These are phyloP conservation scores for Fomitopsis schrenkii DNA, from an alignment of 1,284 basidiomycete genomes.

Conservation along the genomic window DNA sequence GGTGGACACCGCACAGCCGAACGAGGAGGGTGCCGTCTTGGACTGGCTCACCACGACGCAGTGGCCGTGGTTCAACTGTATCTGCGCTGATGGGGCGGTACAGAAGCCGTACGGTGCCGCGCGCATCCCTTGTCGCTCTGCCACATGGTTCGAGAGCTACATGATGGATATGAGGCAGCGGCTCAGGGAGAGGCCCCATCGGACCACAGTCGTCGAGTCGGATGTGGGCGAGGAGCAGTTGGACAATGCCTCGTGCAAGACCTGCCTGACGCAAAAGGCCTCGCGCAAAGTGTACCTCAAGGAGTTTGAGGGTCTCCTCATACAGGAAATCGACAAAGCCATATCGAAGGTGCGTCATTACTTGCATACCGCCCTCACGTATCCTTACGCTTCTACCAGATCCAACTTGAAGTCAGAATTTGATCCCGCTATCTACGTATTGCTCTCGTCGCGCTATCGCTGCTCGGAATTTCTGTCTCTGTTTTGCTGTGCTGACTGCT, in stretches of 20 bases:
- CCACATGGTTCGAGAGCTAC: background rate
- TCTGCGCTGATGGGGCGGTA: background rate
- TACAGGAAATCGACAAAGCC: background rate
- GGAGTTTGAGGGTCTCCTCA: background rate
- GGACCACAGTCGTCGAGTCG: background rate
- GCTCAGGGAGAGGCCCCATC: background rate
- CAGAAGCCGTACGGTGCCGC: background rate
- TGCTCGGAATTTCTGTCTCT: background rate
- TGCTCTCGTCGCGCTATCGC: background rate
- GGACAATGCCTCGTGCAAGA: background rate
- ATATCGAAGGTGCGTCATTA: background rate
- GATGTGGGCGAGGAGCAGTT: background rate
- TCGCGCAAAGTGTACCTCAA: background rate
- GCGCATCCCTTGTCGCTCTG: background rate
- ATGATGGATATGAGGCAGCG: background rate
- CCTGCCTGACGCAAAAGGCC: background rate
- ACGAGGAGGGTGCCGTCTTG: background rate
- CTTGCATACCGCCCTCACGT: background rate
- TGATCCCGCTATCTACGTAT: background rate
- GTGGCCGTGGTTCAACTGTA: background rate
- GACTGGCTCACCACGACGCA: background rate
- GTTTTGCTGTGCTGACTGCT: background rate
- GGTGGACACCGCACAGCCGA: background rate
- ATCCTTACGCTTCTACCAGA: background rate
- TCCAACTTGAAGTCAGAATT: background rate